Conservation (phyloP, 495 filamentous ascomycete species). For the Lindgomyces ingoldianus region DNA sequence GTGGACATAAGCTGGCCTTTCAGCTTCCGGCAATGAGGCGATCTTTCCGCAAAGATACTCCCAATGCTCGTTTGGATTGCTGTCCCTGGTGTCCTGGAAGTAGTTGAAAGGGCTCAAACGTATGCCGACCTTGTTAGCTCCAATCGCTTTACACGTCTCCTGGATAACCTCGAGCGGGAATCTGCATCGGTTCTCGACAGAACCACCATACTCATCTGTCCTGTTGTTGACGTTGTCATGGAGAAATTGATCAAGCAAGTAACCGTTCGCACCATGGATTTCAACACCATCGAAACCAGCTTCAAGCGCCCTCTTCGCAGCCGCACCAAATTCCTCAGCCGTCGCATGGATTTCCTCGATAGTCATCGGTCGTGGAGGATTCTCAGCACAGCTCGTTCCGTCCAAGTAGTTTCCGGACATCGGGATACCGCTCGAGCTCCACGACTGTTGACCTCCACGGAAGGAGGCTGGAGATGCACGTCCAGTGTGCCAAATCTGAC, state of each 20-base stretch:
- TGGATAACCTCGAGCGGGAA: conserved; percentile 52
- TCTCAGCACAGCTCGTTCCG: conserved; percentile 28
- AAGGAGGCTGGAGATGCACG: conserved; percentile 31
- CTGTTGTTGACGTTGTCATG: conserved; percentile 54
- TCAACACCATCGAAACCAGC: conserved; percentile 37
- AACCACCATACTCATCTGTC: conserved; percentile 56
- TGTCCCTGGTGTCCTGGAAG: conserved; percentile 37
- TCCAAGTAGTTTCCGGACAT: conserved; percentile 34
- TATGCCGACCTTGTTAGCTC: conserved; percentile 46
- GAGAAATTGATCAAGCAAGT: conserved; percentile 59
- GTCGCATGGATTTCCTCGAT: conserved; percentile 35
- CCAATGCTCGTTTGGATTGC: conserved; percentile 36
- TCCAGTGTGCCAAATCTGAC: conserved; percentile 37
- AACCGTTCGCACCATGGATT: conserved; percentile 58
- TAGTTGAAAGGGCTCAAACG: conserved; percentile 50
- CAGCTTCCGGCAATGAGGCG: conserved; percentile 14
- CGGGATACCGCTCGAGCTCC: conserved; percentile 36
- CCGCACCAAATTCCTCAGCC: conserved; percentile 31
- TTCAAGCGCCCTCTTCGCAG: conserved; percentile 33
- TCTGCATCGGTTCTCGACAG: conserved; percentile 53
- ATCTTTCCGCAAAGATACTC: conserved; percentile 34
- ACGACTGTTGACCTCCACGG: conserved; percentile 25
- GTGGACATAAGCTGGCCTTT: conserved; percentile 33
- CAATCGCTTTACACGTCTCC: conserved; percentile 44
- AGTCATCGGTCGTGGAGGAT: conserved; percentile 32